phyloP scores from a whole-genome alignment of 257 asterid species.

The Dorcoceras hygrometricum region DNA sequence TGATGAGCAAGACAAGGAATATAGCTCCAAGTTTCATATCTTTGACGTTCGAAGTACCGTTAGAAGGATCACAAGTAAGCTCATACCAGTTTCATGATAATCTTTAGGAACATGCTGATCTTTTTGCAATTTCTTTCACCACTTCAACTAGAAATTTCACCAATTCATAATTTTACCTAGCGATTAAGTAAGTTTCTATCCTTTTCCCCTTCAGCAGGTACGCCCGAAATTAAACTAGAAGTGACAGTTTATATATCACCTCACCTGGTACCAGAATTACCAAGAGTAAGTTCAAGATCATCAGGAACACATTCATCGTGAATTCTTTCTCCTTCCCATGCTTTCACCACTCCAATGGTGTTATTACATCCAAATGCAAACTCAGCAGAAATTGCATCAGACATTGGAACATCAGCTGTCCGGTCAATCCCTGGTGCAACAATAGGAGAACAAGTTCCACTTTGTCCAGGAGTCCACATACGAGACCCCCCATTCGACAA shows the following conservation, averaged over 20 bases:
- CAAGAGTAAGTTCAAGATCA: slow-evolving; percentile 95
- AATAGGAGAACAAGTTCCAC: slow-evolving; percentile 96
- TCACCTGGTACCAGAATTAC: slow-evolving; percentile 82
- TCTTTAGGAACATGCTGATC: background rate
- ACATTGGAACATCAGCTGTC: slow-evolving; percentile 88
- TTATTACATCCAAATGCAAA: slow-evolving; percentile 76
- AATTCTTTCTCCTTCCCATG: slow-evolving; percentile 98
- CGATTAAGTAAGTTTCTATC: background rate
- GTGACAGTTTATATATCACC: background rate
- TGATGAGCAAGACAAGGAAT: background rate
- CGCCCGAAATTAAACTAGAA: background rate
- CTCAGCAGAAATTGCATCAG: slow-evolving; percentile 80
- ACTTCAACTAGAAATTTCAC: slow-evolving; percentile 43
- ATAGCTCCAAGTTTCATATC: background rate
- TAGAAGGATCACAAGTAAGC: slow-evolving; percentile 21
- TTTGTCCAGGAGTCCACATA: slow-evolving; percentile 97
- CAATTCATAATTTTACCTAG: slow-evolving; percentile 16
- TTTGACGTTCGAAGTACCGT: slow-evolving; percentile 19
- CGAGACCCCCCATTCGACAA: slow-evolving; percentile 83
- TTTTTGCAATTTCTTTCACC: slow-evolving; percentile 11
- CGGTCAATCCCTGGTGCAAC: slow-evolving; percentile 61
- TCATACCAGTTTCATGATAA: slow-evolving; percentile 19
- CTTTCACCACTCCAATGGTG: slow-evolving; percentile 65
- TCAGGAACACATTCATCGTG: slow-evolving; percentile 92
- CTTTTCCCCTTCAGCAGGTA: background rate